phyloP scores from a whole-genome alignment of 2,329 filamentous ascomycete genomes.

The Cercospora beticola region DNA sequence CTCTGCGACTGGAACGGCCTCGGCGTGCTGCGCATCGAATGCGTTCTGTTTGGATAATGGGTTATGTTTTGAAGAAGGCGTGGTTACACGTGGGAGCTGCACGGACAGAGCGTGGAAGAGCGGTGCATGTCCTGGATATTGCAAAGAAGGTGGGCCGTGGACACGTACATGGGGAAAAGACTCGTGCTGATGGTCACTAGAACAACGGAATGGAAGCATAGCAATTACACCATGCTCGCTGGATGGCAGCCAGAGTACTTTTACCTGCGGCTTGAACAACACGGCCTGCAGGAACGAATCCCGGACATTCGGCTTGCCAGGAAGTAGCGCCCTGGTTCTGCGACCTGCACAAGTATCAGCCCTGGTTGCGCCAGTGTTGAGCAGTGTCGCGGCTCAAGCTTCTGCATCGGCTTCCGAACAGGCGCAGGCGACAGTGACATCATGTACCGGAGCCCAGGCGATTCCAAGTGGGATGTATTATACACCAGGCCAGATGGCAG shows the following conservation, averaged over 20 bases:
- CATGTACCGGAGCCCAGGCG: neutral
- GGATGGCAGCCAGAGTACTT: constrained; percentile 27
- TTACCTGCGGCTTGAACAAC: constrained; percentile 35
- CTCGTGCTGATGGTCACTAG: constrained; percentile 11
- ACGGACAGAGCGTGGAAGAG: constrained; percentile 37
- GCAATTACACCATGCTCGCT: constrained; percentile 32
- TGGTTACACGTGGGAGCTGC: constrained; percentile 35
- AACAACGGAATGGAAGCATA: constrained; percentile 18
- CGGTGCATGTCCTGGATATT: constrained; percentile 33
- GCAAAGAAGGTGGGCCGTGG: constrained; percentile 29
- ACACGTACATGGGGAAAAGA: neutral
- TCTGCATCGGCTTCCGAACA: constrained; percentile 5
- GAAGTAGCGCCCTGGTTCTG: constrained; percentile 29
- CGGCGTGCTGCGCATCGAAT: constrained; percentile 34
- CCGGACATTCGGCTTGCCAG: constrained; percentile 32
- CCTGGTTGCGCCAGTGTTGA: constrained; percentile 26
- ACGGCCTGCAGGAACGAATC: constrained; percentile 27
- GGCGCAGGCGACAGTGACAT: neutral
- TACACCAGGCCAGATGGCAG: constrained; percentile 32
- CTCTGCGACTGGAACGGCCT: constrained; percentile 14
- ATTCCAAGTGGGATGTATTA: constrained; percentile 15
- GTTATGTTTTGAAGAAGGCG: constrained; percentile 34
- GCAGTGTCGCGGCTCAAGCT: constrained; percentile 17
- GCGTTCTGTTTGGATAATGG: constrained; percentile 38
- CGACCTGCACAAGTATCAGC: constrained; percentile 33